Evolutionary conservation across 352 stramenopile species (phyloP), one percentile per base, ranked within the genome.

Genomic region (Phytopythium helicoides): DNA sequence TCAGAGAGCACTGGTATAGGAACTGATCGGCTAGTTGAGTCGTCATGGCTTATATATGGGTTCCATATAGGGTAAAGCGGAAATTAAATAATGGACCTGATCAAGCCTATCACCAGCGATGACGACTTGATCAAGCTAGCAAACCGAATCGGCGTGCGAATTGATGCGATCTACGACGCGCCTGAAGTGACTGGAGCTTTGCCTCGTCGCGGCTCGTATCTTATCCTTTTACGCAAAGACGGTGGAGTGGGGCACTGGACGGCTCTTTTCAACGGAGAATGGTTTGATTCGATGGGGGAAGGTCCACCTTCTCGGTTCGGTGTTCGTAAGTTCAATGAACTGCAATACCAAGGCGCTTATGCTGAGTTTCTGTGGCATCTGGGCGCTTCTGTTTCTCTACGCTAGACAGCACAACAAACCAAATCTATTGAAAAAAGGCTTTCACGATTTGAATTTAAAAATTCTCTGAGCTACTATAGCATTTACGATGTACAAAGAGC

Each of bases 391-490:
- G 1, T 62, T 40, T 40, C 10, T 66, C 14, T 58, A 62, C 44
- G 54, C 12, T 6, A 66, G 58, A 11, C 52, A 62, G n/a, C 2
- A 66, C 6, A 51, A 52, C 19, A 38, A 39, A 18, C 25, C 37
- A 0, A 11, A 59, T 28, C 8, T 64, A 49, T 22, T 55, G n/a
- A 39, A 50, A 21, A 39, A 50, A 21, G 39, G 31, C 10, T 58
- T 60, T 25, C 48, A 55, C 40, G 58, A 66, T 54, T 21, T 66
- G 9, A 59, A 62, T 47, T 37, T 66, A 22, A 41, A 45, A 9
- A 47, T 66, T 50, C 16, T 61, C 52, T 54, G 58, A 40, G 53
- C 49, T 25, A 44, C 56, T 57, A 61, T 56, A 65, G 12, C 33
- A 45, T 44, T 37, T 51, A 55, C 38, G 49, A 36, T 47, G n/a